These are phyloP conservation scores for Ocimum tenuiflorum DNA, from an alignment of 257 asterid genomes.

Conservation along the genomic window DNA sequence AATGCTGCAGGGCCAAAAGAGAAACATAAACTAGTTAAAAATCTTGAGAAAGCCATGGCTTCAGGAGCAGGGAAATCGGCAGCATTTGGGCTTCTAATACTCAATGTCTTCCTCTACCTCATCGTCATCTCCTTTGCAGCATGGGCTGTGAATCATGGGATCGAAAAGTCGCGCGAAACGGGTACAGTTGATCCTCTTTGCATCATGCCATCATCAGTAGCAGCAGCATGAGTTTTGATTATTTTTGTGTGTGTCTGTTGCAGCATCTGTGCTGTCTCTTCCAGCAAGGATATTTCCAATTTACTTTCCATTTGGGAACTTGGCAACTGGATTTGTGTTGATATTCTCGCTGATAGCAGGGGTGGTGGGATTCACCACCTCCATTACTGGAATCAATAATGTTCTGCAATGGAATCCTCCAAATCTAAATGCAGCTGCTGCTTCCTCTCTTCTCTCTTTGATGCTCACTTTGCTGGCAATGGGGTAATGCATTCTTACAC, in stretches of 20 bases:
- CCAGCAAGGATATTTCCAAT: constrained; percentile 73
- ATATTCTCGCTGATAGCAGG: constrained; percentile 77
- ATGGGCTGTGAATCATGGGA: constrained; percentile 78
- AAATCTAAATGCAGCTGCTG: constrained; percentile 65
- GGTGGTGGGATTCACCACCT: constrained; percentile 68
- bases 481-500: constrained; percentile 63
- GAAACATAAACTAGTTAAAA: constrained; percentile 3
- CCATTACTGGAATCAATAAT: constrained; percentile 47
- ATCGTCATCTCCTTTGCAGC: constrained; percentile 50
- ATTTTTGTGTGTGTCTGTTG: constrained; percentile 6
- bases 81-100: constrained; percentile 44
- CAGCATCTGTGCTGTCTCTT: constrained; percentile 58
- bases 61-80: constrained; percentile 80
- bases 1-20: neutral
- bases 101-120: constrained; percentile 61
- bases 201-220: neutral
- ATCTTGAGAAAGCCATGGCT: constrained; percentile 46
- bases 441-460: constrained; percentile 65
- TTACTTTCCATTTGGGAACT: constrained; percentile 73
- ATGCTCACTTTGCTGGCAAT: constrained; percentile 73
- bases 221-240: too few relatives aligned
- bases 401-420: constrained; percentile 49
- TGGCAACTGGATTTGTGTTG: constrained; percentile 78
- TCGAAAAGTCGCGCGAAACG: constrained; percentile 44
- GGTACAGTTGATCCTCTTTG: constrained; percentile 35